These are phyloP conservation scores for Sarcomyxa edulis DNA, from an alignment of 768 basidiomycete genomes.

Conservation along the genomic window DNA sequence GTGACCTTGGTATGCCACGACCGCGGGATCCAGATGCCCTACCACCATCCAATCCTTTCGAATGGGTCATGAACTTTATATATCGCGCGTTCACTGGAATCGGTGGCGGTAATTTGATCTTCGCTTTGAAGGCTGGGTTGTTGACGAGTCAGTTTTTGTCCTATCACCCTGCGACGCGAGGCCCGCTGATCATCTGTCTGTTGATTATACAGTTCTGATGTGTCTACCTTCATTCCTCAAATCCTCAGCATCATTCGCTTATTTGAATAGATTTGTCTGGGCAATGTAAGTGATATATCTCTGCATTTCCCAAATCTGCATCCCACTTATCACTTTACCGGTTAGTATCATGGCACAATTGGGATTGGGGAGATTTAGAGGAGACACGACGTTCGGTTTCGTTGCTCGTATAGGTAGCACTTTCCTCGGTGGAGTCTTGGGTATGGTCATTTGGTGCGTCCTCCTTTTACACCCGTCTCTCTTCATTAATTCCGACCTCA, in stretches of 20 bases:
- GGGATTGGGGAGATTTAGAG: constrained; percentile 64
- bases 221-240: constrained; percentile 55
- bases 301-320: neutral
- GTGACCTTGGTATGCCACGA: constrained; percentile 52
- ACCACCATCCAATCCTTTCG: constrained; percentile 58
- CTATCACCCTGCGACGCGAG: neutral
- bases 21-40: constrained; percentile 71
- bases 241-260: constrained; percentile 51
- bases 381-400: constrained; percentile 69
- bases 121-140: constrained; percentile 66
- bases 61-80: constrained; percentile 40
- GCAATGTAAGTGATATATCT: constrained; percentile 45
- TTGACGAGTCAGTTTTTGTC: constrained; percentile 43
- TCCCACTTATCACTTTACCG: constrained; percentile 1
- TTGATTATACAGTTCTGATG: constrained; percentile 38
- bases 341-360: constrained; percentile 71
- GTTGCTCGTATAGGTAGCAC: constrained; percentile 58
- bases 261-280: constrained; percentile 65
- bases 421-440: constrained; percentile 58
- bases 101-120: constrained; percentile 56
- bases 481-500: neutral
- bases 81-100: constrained; percentile 36
- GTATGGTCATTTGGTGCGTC: constrained; percentile 64
- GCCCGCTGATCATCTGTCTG: constrained; percentile 2
- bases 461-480: neutral